Evolutionary conservation across 2,329 filamentous ascomycete species (phyloP).

Genomic region (Diplodia sapinea): DNA sequence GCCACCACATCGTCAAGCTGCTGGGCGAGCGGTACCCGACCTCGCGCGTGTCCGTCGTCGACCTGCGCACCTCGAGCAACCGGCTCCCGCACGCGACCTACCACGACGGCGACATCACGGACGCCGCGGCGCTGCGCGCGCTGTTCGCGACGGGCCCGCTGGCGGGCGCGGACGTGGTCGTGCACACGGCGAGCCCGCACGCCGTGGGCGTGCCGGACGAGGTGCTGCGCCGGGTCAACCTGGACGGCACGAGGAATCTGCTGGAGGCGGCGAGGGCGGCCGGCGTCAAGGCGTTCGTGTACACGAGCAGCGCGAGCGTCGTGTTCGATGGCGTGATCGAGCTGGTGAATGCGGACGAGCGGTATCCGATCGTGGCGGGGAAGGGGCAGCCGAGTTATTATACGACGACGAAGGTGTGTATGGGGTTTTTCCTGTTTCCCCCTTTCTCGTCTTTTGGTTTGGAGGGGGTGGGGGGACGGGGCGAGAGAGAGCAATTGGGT

Average conservation of each 20-base stretch:
- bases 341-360: conserved; percentile 58
- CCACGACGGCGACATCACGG: conserved; percentile 58
- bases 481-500: neutral
- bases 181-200: conserved; percentile 55
- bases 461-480: too few species aligned
- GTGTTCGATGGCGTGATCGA: conserved; percentile 53
- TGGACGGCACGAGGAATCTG: conserved; percentile 57
- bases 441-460: neutral
- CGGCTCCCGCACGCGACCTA: conserved; percentile 54
- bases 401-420: conserved; percentile 54
- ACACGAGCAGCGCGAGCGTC: conserved; percentile 59
- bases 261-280: conserved; percentile 55
- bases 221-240: conserved; percentile 58
- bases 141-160: conserved; percentile 49
- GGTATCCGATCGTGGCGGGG: conserved; percentile 54
- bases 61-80: conserved; percentile 53
- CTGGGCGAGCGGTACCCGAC: conserved; percentile 51
- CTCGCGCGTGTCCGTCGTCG: conserved; percentile 55
- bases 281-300: conserved; percentile 60
- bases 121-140: conserved; percentile 48
- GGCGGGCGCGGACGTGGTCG: conserved; percentile 52
- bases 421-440: neutral
- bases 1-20: conserved; percentile 57
- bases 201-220: conserved; percentile 40
- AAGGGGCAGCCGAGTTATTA: conserved; percentile 58